These are phyloP conservation scores for Serpula lacrymans DNA, from an alignment of 768 basidiomycete genomes.

Conservation along the genomic window DNA sequence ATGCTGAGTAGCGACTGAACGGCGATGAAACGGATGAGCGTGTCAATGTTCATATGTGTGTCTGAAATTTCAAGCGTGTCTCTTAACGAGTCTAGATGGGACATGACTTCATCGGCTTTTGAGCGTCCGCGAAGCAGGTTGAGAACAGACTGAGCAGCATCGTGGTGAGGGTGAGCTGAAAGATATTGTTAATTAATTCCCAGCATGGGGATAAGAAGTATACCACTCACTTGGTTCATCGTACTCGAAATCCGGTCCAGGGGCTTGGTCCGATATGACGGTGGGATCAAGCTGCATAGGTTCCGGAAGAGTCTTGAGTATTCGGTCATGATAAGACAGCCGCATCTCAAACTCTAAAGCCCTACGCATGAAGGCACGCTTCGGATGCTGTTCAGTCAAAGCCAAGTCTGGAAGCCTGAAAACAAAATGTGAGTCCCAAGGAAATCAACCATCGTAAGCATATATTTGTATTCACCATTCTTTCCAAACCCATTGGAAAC, in stretches of 20 bases:
- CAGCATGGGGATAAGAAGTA: not conserved
- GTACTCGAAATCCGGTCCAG: conserved; percentile 79
- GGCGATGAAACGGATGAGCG: conserved; percentile 70
- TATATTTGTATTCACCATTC: conserved; percentile 69
- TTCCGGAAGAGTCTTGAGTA: conserved; percentile 84
- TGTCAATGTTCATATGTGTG: conserved; percentile 59
- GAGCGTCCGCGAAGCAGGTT: conserved; percentile 79
- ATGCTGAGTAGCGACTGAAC: conserved; percentile 88
- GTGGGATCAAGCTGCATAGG: conserved; percentile 66
- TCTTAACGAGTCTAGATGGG: conserved; percentile 68
- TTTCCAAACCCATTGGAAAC: conserved; percentile 98
- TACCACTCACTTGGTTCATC: conserved; percentile 65
- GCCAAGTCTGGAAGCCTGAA: conserved; percentile 82
- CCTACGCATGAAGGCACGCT: conserved; percentile 81
- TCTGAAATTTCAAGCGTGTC: conserved; percentile 59
- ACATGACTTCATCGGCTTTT: conserved; percentile 76
- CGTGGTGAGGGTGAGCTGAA: conserved; percentile 72
- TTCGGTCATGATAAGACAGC: conserved; percentile 89
- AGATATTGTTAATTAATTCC: not conserved
- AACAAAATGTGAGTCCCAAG: not conserved
- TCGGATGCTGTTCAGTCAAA: conserved; percentile 75
- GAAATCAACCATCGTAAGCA: not conserved
- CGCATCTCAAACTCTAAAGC: conserved; percentile 89
- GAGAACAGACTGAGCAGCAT: conserved; percentile 75
- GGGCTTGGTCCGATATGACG: conserved; percentile 66